Evolutionary conservation across 768 basidiomycete species (phyloP).

Genomic region (Lactarius sanguifluus): DNA sequence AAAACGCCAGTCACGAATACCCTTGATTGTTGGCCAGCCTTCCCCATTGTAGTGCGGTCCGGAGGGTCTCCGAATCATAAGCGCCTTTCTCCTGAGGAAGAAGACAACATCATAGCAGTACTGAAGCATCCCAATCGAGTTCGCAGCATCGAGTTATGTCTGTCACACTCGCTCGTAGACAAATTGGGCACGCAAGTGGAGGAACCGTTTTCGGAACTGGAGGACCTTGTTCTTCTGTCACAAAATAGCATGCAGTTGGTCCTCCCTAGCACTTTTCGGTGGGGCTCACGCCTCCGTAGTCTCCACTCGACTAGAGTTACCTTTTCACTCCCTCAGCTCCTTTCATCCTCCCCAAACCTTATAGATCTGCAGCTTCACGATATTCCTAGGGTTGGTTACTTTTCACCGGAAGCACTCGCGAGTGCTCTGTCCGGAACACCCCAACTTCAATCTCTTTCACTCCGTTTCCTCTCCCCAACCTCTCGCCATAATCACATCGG

Average conservation of each 20-base stretch:
- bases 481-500: background rate
- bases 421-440: background rate
- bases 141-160: background rate
- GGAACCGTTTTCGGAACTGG: background rate
- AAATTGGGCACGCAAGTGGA: background rate
- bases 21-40: background rate
- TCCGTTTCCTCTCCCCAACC: background rate
- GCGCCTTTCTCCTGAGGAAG: background rate
- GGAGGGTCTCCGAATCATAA: background rate
- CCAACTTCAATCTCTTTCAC: background rate
- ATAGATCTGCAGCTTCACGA: background rate
- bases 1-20: background rate
- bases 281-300: background rate
- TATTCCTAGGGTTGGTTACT: background rate
- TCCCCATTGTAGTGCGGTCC: background rate
- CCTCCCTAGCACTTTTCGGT: background rate
- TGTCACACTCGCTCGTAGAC: background rate
- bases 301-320: slow-evolving; percentile 1
- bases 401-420: background rate
- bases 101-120: background rate
- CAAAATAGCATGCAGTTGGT: slow-evolving; percentile 2
- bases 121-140: background rate
- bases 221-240: background rate
- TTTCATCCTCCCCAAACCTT: slow-evolving; percentile 3
- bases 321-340: background rate